Evolutionary conservation across 176 grass and related monocot species (phyloP).

Genomic region (Cenchrus americanus): DNA sequence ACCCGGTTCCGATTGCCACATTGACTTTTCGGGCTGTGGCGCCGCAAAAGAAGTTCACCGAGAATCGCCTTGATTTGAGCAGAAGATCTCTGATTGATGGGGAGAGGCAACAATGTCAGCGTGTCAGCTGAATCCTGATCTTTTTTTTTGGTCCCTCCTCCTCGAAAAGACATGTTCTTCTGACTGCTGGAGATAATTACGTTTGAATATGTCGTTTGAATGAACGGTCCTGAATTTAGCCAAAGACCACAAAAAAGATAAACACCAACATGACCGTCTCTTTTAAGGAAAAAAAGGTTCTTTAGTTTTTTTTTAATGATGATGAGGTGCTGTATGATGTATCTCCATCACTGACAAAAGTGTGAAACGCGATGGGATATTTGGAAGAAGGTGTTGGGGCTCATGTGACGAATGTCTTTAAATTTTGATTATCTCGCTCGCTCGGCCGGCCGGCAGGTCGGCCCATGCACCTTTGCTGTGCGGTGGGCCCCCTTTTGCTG

Average conservation of each 20-base stretch:
- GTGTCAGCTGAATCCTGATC: neutral
- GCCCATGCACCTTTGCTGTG: conserved; percentile 25
- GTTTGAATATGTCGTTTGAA: neutral
- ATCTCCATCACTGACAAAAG: conserved; percentile 11
- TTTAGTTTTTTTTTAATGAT: neutral
- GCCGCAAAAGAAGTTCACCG: neutral
- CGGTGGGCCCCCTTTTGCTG: neutral
- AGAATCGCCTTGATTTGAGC: neutral
- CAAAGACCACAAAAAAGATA: neutral
- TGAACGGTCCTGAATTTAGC: neutral
- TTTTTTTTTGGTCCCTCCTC: neutral
- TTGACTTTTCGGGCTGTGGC: neutral
- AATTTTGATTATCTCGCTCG: neutral
- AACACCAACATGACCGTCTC: neutral
- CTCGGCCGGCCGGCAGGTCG: neutral
- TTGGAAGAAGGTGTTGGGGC: conserved; percentile 17
- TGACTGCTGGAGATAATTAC: neutral
- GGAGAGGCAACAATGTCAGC: neutral
- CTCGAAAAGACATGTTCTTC: neutral
- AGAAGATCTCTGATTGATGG: neutral
- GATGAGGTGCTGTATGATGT: conserved; percentile 12
- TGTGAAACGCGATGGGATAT: conserved; percentile 12
- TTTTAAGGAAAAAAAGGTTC: neutral
- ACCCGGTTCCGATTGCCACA: neutral
- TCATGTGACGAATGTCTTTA: conserved; percentile 25